Conservation (phyloP, 805 yeast genomes). For the Huiozyma naganishii region DNA sequence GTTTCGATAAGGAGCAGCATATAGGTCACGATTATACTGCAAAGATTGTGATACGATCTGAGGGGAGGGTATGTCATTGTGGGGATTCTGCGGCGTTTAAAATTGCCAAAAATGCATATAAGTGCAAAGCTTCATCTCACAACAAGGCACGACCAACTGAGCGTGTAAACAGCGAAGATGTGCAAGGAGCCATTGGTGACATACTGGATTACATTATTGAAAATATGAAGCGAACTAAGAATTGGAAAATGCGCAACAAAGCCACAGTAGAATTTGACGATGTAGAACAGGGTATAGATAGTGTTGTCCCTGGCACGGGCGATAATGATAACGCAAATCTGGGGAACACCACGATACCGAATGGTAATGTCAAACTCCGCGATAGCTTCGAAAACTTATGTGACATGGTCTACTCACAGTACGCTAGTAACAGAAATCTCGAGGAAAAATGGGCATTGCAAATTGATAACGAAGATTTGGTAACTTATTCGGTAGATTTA, state of each 20-base stretch:
- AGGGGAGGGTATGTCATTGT: conserved; percentile 27
- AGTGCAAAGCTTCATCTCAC: conserved; percentile 15
- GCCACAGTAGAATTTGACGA: not conserved
- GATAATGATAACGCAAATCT: not conserved
- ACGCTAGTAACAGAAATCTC: conserved; percentile 6
- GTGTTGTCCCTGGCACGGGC: not conserved
- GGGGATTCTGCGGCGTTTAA: conserved; percentile 21
- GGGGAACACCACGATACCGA: not conserved
- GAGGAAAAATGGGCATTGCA: conserved; percentile 18
- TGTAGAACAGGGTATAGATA: not conserved
- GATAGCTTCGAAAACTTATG: conserved; percentile 1
- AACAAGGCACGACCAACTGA: conserved; percentile 2
- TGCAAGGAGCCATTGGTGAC: conserved; percentile 9
- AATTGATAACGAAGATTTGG: conserved; percentile 19
- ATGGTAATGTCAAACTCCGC: not conserved
- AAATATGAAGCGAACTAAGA: conserved; percentile 2
- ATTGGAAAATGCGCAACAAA: not conserved
- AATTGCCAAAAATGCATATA: conserved; percentile 9
- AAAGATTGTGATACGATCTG: conserved; percentile 19
- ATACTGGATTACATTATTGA: conserved; percentile 22
- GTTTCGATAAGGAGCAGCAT: conserved; percentile 64
- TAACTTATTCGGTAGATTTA: conserved; percentile 18
- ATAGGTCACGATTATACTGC: conserved; percentile 41
- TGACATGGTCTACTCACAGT: conserved; percentile 3
- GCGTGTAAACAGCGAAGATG: conserved; percentile 3